Conservation (phyloP, 805 yeast species). For the Scheffersomyces amazonensis region DNA sequence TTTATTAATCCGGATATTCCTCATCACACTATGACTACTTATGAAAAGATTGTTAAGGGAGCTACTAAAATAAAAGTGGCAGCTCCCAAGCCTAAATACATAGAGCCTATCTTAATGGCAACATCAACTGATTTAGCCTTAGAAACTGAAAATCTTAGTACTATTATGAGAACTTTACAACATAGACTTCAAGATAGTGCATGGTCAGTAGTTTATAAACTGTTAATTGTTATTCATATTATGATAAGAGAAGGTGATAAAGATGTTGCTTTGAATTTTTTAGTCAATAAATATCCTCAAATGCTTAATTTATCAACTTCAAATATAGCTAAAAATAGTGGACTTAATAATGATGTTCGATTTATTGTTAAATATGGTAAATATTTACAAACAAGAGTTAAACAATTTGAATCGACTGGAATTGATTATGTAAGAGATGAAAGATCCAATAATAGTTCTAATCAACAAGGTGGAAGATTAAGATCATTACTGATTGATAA, state of each 20-base stretch:
- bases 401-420: conserved; percentile 61
- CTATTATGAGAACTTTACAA: conserved; percentile 64
- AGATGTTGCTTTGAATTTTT: conserved; percentile 66
- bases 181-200: conserved; percentile 71
- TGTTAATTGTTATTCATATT: conserved; percentile 80
- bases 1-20: background rate
- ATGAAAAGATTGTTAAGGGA: conserved; percentile 70
- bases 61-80: conserved; percentile 64
- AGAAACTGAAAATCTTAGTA: conserved; percentile 53
- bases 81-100: conserved; percentile 95
- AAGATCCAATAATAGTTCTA: conserved; percentile 42
- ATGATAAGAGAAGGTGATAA: conserved; percentile 91
- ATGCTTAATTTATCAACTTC: conserved; percentile 46
- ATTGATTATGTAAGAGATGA: conserved; percentile 80
- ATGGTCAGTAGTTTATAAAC: conserved; percentile 89
- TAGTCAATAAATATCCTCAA: conserved; percentile 44
- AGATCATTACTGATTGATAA: conserved; percentile 65
- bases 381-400: conserved; percentile 66
- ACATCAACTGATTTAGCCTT: conserved; percentile 49
- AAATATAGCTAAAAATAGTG: conserved; percentile 30
- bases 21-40: conserved; percentile 50
- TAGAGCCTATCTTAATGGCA: conserved; percentile 84
- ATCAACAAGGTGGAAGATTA: conserved; percentile 59
- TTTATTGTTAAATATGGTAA: conserved; percentile 64
- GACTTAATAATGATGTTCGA: conserved; percentile 46